These are phyloP conservation scores for Quercus robur DNA, from an alignment of 306 rosid species.

Conservation along the genomic window DNA sequence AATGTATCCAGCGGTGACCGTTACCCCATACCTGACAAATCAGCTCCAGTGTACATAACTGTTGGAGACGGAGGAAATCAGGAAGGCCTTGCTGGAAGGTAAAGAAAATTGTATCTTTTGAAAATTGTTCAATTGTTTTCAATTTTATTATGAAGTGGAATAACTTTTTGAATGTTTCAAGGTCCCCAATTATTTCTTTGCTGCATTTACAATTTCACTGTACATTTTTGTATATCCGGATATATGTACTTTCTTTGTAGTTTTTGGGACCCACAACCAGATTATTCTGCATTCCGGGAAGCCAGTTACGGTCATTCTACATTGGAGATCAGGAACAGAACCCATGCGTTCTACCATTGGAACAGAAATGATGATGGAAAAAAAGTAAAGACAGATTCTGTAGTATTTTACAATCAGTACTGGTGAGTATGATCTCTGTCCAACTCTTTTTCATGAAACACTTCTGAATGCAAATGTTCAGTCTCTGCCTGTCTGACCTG, in stretches of 20 bases:
- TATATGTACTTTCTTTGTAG: slow-evolving; percentile 17
- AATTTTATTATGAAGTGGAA: neutral
- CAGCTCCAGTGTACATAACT: slow-evolving; percentile 90
- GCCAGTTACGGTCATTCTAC: slow-evolving; percentile 97
- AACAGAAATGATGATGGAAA: slow-evolving; percentile 96
- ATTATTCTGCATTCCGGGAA: slow-evolving; percentile 93
- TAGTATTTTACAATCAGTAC: slow-evolving; percentile 77
- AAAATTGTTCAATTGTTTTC: neutral
- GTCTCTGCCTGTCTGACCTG: neutral
- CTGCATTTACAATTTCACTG: slow-evolving; percentile 9
- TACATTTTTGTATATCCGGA: neutral
- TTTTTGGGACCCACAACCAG: slow-evolving; percentile 88
- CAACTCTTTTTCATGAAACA: neutral
- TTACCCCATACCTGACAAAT: slow-evolving; percentile 63
- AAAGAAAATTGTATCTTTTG: slow-evolving; percentile 1
- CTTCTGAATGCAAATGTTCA: neutral
- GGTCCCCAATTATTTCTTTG: neutral
- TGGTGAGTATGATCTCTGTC: slow-evolving; percentile 50
- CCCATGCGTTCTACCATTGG: slow-evolving; percentile 93
- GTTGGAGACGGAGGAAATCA: slow-evolving; percentile 99
- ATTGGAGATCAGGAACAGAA: slow-evolving; percentile 73
- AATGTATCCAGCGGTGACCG: slow-evolving; percentile 59
- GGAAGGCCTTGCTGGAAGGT: slow-evolving; percentile 97
- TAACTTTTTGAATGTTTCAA: neutral
- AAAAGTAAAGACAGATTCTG: slow-evolving; percentile 61